These are phyloP conservation scores for Annulohypoxylon moriforme DNA, from an alignment of 495 filamentous ascomycete species.

Conservation along the genomic window DNA sequence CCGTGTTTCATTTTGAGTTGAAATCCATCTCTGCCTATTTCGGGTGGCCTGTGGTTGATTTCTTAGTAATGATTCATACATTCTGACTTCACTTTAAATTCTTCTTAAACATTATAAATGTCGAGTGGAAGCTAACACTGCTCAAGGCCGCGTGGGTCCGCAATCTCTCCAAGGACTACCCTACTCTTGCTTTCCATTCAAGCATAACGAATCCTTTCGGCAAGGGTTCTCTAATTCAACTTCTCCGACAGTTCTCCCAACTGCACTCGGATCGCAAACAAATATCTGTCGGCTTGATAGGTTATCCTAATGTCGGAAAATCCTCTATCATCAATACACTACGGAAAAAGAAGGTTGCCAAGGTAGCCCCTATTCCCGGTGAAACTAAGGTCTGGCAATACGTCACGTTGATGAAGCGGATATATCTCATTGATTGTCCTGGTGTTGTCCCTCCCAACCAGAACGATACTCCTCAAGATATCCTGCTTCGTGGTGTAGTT, in stretches of 20 bases:
- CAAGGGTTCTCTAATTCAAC: slow-evolving; percentile 78
- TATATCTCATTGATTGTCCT: slow-evolving; percentile 97
- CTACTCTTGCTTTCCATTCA: slow-evolving; percentile 93
- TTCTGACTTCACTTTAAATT: slow-evolving; percentile 45
- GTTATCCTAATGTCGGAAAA: slow-evolving; percentile 90
- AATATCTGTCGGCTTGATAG: slow-evolving; percentile 86
- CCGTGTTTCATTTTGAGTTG: slow-evolving; percentile 84
- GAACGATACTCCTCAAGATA: slow-evolving; percentile 84
- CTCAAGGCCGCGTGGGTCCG: slow-evolving; percentile 86
- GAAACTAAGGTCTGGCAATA: slow-evolving; percentile 99
- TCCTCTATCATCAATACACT: slow-evolving; percentile 94
- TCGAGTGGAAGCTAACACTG: slow-evolving; percentile 35
- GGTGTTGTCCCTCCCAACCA: slow-evolving; percentile 91
- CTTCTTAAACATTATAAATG: slow-evolving; percentile 2
- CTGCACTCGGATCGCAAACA: slow-evolving; percentile 93
- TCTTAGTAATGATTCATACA: slow-evolving; percentile 99
- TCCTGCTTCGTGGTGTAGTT: slow-evolving; percentile 91
- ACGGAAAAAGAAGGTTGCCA: slow-evolving; percentile 91
- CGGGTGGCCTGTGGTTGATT: slow-evolving; percentile 71
- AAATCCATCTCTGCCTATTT: slow-evolving; percentile 66
- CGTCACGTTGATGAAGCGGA: slow-evolving; percentile 94
- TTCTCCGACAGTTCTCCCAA: slow-evolving; percentile 90
- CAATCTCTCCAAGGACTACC: slow-evolving; percentile 82
- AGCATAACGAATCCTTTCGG: slow-evolving; percentile 92
- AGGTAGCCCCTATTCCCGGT: slow-evolving; percentile 93